Evolutionary conservation across 208 protist genomes (phyloP), one percentile per base, ranked within the genome.

Genomic region (Acanthamoeba royreba): DNA sequence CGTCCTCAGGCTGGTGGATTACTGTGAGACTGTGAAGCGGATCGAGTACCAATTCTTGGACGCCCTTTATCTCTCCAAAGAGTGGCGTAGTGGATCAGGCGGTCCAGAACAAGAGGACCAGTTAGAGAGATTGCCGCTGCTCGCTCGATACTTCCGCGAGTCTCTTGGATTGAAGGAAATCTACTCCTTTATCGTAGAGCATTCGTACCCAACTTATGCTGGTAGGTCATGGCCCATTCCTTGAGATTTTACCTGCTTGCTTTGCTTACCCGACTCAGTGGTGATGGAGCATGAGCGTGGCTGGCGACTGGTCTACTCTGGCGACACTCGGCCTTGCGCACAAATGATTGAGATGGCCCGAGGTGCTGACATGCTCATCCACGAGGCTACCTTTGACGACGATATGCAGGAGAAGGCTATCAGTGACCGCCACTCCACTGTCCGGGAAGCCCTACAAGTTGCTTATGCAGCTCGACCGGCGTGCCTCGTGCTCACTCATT

Each of bases 381-480:
- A 99, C 94, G 98, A 99, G 93, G 98, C 98, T 28, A 99, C 98
- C 4, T 98, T 99, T 81, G 98, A 98, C 31, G 97, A 98, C 42
- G 97, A 96, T 17, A 98, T 97, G 85, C 95, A 97, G 58, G 96
- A 92, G 2, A 97, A 99, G 94, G 98, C 98, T 19, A 47, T 96
- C 8, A 87, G 92, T 17, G 98, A 98, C 95, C 9, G 55, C n/a
- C 55, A 66, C 25, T 66, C 55, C 5, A 66, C 55, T 9, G 55
- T 66, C n/a, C 55, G 55, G n/a, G 55, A 66, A 25, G 55, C 55
- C n/a, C 25, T 66, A 31, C n/a, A 31, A 9, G 55, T 66, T 22
- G 55, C 55, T 8, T 31, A 25, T 8, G 55, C n/a, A 9, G 55
- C 55, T 25, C 1, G 22, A 25, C 55, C 55, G 9, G 25, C 92